Evolutionary conservation across 148 eudicot species (phyloP), one percentile per base, ranked within the genome.

Genomic region (Rhododendron ovatum): DNA sequence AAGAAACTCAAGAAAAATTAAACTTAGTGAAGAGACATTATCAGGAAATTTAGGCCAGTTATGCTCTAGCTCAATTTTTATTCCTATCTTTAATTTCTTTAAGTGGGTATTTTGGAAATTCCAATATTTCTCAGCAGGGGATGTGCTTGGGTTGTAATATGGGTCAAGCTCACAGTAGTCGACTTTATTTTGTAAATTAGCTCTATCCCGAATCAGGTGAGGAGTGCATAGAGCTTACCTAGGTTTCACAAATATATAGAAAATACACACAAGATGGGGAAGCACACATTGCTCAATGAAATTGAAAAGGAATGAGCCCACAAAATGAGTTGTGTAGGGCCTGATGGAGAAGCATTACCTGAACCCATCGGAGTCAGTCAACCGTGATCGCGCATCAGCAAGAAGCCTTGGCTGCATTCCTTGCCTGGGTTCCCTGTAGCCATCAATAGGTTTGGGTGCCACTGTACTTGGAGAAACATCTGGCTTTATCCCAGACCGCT

Each of bases 401-500:
- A 81, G 84, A 91, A 86, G 91, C 78, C 93, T 86, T 84, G 88
- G 92, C 87, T 93, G 94, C 88, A 87, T 83, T 86, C 91, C 94
- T 85, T 90, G 93, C 86, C 91, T 94, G 59, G 90, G 83, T 86
- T 91, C 94, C 86, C 94, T 86, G 81, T 83, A 84, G 41, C 93
- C 88, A 86, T 91, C 94, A 90, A 37, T 86, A 59, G 90, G 87
- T 88, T 91, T 92, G 71, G 87, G 37, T 81, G 86, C 69, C 84
- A 83, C 41, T 33, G 88, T 87, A 86, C 89, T 88, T 35, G 88
- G 85, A 89, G 93, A 89, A 84, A 81, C 88, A 77, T 94, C 95
- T 85, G 91, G 85, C 88, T 94, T 94, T 82, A 92, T 90, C 51
- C 89, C 93, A 79, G 96, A 92, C 51, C 95, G 94, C 86, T 89